These are phyloP conservation scores for Discostella stelligeroides DNA, from an alignment of 108 stramenopile species.

Conservation along the genomic window DNA sequence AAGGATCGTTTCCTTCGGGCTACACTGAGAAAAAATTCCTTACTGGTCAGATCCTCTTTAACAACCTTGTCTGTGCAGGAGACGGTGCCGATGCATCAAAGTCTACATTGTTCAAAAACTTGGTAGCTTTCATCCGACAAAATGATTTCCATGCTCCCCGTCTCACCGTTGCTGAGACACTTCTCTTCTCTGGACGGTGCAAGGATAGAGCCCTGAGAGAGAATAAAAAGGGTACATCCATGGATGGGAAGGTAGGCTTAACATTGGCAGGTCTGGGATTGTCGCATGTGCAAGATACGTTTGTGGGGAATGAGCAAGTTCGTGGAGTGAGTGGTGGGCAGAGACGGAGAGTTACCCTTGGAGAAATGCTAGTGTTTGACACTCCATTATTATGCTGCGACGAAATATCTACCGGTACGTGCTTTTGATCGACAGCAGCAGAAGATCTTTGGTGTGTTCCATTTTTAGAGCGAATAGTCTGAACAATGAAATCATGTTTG, in stretches of 20 bases:
- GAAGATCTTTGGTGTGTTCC: no score
- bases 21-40: conserved; percentile 16
- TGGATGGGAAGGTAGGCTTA: conserved; percentile 23
- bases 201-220: conserved; percentile 23
- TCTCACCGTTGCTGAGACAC: conserved; percentile 45
- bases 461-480: no score
- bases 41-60: conserved; percentile 32
- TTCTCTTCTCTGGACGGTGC: conserved; percentile 30
- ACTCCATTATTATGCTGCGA: conserved; percentile 55
- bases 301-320: conserved; percentile 62
- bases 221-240: conserved; percentile 9
- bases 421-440: no score
- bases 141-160: conserved; percentile 42
- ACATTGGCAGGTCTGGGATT: conserved; percentile 62
- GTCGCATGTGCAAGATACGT: conserved; percentile 67
- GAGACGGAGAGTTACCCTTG: conserved; percentile 53
- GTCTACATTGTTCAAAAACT: conserved; percentile 24
- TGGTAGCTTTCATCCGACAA: conserved; percentile 43
- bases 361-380: conserved; percentile 33
- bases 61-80: conserved; percentile 24
- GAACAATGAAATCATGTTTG: background rate
- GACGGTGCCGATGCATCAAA: conserved; percentile 15
- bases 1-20: conserved; percentile 15
- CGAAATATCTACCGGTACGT: conserved; percentile 43
- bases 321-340: conserved; percentile 62